Conservation (phyloP, 257 asterid species). For the Marsdenia floribunda region DNA sequence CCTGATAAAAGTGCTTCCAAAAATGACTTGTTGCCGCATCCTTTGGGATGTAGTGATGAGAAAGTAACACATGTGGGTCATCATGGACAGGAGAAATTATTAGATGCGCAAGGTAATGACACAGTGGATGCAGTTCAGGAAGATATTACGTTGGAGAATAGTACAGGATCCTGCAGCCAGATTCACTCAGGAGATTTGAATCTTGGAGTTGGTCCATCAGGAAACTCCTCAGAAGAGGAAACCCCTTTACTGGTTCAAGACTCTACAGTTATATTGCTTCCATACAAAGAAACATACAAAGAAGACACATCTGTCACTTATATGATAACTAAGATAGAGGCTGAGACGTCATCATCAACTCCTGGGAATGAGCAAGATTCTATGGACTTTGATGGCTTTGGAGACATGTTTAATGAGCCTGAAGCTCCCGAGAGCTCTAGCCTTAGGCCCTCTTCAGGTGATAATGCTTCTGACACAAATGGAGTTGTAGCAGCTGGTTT, state of each 20-base stretch:
- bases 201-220: slow-evolving; percentile 25
- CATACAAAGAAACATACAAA: slow-evolving; percentile 44
- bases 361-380: slow-evolving; percentile 39
- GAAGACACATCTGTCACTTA: slow-evolving; percentile 41
- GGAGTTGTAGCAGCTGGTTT: slow-evolving; percentile 33
- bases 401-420: slow-evolving; percentile 77
- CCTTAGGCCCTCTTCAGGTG: slow-evolving; percentile 24
- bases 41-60: slow-evolving; percentile 23
- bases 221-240: slow-evolving; percentile 32
- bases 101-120: slow-evolving; percentile 26
- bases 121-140: slow-evolving; percentile 24
- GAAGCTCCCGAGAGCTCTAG: slow-evolving; percentile 35
- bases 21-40: slow-evolving; percentile 22
- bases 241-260: slow-evolving; percentile 39
- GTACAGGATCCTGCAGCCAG: slow-evolving; percentile 33
- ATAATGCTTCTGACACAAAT: slow-evolving; percentile 28
- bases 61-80: slow-evolving; percentile 25
- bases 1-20: slow-evolving; percentile 35
- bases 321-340: slow-evolving; percentile 27
- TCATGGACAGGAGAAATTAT: slow-evolving; percentile 23
- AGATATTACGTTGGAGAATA: slow-evolving; percentile 27
- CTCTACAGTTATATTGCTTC: slow-evolving; percentile 43
- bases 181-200: slow-evolving; percentile 26
- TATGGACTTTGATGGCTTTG: slow-evolving; percentile 59
- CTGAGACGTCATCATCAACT: slow-evolving; percentile 29